These are phyloP conservation scores for Rhizopogon roseolus DNA, from an alignment of 768 basidiomycete genomes.

Conservation along the genomic window DNA sequence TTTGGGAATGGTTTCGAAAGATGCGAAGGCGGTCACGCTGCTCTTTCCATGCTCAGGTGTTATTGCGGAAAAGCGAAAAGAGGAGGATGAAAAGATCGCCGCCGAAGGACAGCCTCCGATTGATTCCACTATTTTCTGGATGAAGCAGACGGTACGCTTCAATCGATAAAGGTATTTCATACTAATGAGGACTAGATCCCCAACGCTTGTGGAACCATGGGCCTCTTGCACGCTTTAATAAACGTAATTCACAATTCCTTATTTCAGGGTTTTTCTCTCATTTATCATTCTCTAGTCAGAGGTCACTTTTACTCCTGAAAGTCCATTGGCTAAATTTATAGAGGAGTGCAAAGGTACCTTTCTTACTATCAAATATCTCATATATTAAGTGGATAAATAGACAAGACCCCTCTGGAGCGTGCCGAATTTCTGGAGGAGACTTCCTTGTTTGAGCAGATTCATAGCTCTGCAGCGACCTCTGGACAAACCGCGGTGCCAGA, in stretches of 20 bases:
- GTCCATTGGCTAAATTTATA: conserved; percentile 65
- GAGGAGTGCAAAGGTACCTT: conserved; percentile 58
- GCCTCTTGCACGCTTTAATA: conserved; percentile 73
- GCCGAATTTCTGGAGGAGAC: conserved; percentile 74
- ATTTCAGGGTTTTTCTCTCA: conserved; percentile 4
- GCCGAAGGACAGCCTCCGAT: conserved; percentile 41
- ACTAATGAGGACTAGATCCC: conserved; percentile 44
- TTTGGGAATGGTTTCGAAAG: conserved; percentile 62
- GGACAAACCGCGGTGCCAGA: conserved; percentile 68
- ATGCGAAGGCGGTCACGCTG: conserved; percentile 79
- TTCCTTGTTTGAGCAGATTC: conserved; percentile 72
- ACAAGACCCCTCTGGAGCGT: conserved; percentile 66
- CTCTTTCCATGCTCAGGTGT: conserved; percentile 71
- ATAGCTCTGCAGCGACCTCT: conserved; percentile 58
- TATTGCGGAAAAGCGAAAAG: conserved; percentile 43
- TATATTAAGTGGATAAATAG: conserved; percentile 27
- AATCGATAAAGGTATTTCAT: background rate
- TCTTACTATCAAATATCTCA: background rate
- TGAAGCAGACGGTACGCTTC: conserved; percentile 78
- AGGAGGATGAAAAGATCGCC: conserved; percentile 56
- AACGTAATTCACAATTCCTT: conserved; percentile 49
- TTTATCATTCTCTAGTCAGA: conserved; percentile 38
- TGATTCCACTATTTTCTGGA: conserved; percentile 72
- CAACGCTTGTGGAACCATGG: conserved; percentile 89
- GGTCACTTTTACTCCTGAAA: conserved; percentile 49